Evolutionary conservation across 139 green algal species (phyloP).

Genomic region (Marvania coccoides): DNA sequence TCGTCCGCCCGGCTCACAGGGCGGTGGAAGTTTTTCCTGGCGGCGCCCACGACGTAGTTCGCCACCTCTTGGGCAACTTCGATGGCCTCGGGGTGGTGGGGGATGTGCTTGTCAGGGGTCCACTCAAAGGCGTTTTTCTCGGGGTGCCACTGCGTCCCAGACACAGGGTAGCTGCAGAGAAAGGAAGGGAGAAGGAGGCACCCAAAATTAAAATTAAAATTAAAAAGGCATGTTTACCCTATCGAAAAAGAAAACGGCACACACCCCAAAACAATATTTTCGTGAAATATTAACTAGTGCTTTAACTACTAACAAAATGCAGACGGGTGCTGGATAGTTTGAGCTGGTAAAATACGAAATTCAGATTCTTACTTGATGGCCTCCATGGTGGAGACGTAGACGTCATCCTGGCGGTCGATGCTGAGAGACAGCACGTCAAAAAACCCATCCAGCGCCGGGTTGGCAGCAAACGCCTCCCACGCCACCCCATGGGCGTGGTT

Average conservation of each 20-base stretch:
- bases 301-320: too few relatives aligned
- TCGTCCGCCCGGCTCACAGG: conserved; percentile 38
- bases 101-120: conserved; percentile 57
- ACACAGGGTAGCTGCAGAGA: conserved; percentile 59
- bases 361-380: too few relatives aligned
- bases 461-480: conserved; percentile 45
- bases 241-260: too few relatives aligned
- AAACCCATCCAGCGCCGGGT: conserved; percentile 45
- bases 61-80: conserved; percentile 41
- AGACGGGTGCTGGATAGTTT: too few relatives aligned
- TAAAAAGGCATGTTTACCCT: too few relatives aligned
- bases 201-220: too few relatives aligned
- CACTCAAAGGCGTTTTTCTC: conserved; percentile 84
- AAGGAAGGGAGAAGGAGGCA: too few relatives aligned
- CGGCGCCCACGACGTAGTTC: conserved; percentile 65
- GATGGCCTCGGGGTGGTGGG: conserved; percentile 44
- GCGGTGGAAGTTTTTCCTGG: conserved; percentile 57
- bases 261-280: too few relatives aligned
- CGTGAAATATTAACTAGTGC: too few relatives aligned
- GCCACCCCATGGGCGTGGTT: conserved; percentile 71
- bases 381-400: conserved; percentile 74
- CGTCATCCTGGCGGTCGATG: conserved; percentile 39
- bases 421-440: conserved; percentile 61
- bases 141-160: conserved; percentile 71
- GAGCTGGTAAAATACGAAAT: too few relatives aligned